These are phyloP conservation scores for Lantana camara DNA, from an alignment of 257 asterid species.

Conservation along the genomic window DNA sequence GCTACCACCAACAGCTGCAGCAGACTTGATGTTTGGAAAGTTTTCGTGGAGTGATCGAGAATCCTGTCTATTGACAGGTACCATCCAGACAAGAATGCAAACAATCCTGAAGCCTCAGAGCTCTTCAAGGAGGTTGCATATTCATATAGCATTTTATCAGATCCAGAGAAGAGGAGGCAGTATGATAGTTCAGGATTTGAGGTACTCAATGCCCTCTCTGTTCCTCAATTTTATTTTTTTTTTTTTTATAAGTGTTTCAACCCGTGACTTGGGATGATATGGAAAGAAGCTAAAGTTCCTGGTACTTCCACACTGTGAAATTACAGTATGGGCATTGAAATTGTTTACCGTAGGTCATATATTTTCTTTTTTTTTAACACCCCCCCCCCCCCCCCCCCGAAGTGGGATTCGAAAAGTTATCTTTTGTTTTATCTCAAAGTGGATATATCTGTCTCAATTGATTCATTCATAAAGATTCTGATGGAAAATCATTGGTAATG, in stretches of 20 bases:
- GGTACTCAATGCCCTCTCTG: slow-evolving; percentile 45
- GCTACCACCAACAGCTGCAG: not conserved
- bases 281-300: not conserved
- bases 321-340: not conserved
- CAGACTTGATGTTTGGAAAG: not conserved
- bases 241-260: not conserved
- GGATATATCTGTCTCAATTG: not conserved
- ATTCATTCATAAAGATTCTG: slow-evolving; percentile 1
- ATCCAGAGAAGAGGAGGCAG: slow-evolving; percentile 95
- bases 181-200: slow-evolving; percentile 92
- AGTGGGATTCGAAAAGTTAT: not conserved
- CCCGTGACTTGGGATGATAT: slow-evolving; percentile 3
- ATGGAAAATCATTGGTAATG: slow-evolving; percentile 3
- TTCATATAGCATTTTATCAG: slow-evolving; percentile 93
- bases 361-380: too few relatives aligned
- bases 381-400: too few relatives aligned
- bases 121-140: slow-evolving; percentile 98
- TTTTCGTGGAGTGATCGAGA: slow-evolving; percentile 22
- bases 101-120: slow-evolving; percentile 98
- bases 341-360: slow-evolving; percentile 1
- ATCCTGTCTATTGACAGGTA: slow-evolving; percentile 54
- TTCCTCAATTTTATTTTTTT: too few relatives aligned
- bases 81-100: slow-evolving; percentile 98
- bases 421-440: not conserved
- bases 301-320: not conserved